Conservation (phyloP, 345 rosid species). For the Passiflora organensis region DNA sequence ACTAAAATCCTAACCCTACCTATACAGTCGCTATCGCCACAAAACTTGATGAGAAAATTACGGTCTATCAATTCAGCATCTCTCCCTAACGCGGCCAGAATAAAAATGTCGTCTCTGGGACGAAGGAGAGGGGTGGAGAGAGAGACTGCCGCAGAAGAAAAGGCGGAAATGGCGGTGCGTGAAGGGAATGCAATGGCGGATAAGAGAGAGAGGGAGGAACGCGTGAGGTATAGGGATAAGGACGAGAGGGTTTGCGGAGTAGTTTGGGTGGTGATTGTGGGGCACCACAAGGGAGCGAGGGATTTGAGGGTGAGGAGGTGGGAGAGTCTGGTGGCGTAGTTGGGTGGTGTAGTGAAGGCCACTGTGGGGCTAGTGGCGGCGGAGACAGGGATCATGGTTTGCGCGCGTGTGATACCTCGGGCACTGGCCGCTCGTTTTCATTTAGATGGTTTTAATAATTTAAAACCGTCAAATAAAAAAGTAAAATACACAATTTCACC, state of each 20-base stretch:
- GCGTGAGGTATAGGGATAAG: conserved; percentile 29
- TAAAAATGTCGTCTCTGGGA: conserved; percentile 24
- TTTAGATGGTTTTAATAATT: too few relatives aligned
- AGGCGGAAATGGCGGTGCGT: conserved; percentile 43
- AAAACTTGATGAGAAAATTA: conserved; percentile 28
- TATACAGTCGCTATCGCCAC: conserved; percentile 9
- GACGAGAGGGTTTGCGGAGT: conserved; percentile 33
- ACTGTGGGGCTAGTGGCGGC: conserved; percentile 27
- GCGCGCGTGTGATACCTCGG: too few relatives aligned
- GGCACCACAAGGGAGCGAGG: conserved; percentile 48
- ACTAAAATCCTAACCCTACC: conserved; percentile 23
- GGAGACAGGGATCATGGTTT: conserved; percentile 4
- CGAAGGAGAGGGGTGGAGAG: conserved; percentile 27
- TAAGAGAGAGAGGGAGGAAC: conserved; percentile 31
- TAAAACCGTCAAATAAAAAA: too few relatives aligned
- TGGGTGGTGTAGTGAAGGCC: conserved; percentile 50
- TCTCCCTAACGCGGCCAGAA: conserved; percentile 43
- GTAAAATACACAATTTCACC: too few relatives aligned
- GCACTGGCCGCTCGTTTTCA: too few relatives aligned
- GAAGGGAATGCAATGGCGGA: conserved; percentile 55
- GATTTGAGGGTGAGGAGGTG: conserved; percentile 35
- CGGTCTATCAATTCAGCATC: conserved; percentile 41
- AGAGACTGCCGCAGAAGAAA: conserved; percentile 23
- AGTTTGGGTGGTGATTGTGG: conserved; percentile 40
- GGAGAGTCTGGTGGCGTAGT: conserved; percentile 44